A percentile compares a stretch with the other conserved stretches of the same genome.
phyloP scores from a whole-genome alignment of 2,329 filamentous ascomycete species.

The Phyllosticta citriasiana region DNA sequence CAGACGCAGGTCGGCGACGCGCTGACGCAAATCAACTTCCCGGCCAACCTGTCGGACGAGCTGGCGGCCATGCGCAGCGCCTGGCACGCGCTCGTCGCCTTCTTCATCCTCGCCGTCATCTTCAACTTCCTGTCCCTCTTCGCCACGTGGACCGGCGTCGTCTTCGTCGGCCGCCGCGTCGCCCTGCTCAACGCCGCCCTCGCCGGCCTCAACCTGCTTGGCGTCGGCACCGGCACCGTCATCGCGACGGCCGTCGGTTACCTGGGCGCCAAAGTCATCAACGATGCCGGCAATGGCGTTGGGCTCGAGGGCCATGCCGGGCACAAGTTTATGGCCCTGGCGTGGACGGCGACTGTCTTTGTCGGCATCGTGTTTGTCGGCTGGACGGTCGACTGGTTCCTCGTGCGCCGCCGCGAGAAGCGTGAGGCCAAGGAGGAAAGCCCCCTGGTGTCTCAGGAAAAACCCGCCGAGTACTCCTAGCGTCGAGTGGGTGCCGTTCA shows the following conservation, averaged over 20 bases:
- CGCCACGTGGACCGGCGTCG: conserved; percentile 34
- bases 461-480: too few species aligned
- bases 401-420: conserved; percentile 14
- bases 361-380: conserved; percentile 27
- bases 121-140: conserved; percentile 43
- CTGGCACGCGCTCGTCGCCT: conserved; percentile 44
- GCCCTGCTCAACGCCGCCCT: conserved; percentile 42
- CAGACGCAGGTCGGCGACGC: conserved; percentile 29
- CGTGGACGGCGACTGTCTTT: conserved; percentile 46
- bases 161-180: conserved; percentile 24
- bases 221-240: conserved; percentile 63
- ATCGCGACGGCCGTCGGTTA: conserved; percentile 55
- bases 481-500: too few species aligned
- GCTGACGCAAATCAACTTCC: conserved; percentile 46
- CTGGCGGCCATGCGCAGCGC: conserved; percentile 42
- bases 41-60: conserved; percentile 43
- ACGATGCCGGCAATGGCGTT: conserved; percentile 41
- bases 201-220: conserved; percentile 41
- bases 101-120: conserved; percentile 50
- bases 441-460: too few species aligned
- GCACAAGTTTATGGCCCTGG: conserved; percentile 46
- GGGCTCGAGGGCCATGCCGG: conserved; percentile 43
- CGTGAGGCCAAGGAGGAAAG: not conserved
- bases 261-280: conserved; percentile 44
- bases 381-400: conserved; percentile 24